Base-by-base conservation (phyloP, 208 protist genomes). In the Wallacemonas rigidus region DNA sequence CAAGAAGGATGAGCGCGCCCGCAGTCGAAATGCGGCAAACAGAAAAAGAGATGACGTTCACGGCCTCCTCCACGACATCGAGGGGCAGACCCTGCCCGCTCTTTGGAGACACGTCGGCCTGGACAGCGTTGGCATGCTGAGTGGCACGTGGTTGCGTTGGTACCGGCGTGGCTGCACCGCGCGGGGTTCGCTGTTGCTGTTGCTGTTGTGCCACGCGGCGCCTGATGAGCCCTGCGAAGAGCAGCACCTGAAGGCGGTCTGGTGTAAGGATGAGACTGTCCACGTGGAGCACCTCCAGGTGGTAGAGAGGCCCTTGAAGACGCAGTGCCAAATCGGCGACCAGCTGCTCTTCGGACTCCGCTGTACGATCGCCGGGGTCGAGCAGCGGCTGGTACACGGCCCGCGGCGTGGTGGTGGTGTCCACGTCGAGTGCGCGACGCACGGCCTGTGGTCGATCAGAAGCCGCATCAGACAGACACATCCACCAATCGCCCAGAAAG, bases 401-500 rank as follows among this genome's bases (percentile, higher is more conserved):
- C 7, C 79, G 54, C 38, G 26, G 26, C 26, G 75, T 71, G 2
- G 55, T 26, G 44, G 60, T 74, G 2, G 51, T 60, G 2, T 77
- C 79, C 5, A 57, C 47, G 15, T 48, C 0, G 3, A 65, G 50
- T 74, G 74, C 38, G 78, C 36, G 1, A 3, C 53, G 48, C 54
- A 35, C 55, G 76, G 65, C 5, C 67, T 26, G 57, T 65, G n/a
- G 47, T 44, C 9, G 53, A 50, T 41, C 11, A 2, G 68, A 58
- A 6, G 68, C 41, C 0, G 2, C 43, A n/a, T 79, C 47, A 60
- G 81, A 84, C 15, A 95, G 54, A 26, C 82, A 85, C 5, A 95
- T 54, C 91, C 91, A 95, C 85, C 88, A 94, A 53, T 83, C 79
- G 2, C 79, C 81, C 35, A 76, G 71, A 60, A 94, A 86, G 51